Base-by-base conservation (phyloP, 176 grass and related monocot species). In the Rhynchospora tenuis region DNA sequence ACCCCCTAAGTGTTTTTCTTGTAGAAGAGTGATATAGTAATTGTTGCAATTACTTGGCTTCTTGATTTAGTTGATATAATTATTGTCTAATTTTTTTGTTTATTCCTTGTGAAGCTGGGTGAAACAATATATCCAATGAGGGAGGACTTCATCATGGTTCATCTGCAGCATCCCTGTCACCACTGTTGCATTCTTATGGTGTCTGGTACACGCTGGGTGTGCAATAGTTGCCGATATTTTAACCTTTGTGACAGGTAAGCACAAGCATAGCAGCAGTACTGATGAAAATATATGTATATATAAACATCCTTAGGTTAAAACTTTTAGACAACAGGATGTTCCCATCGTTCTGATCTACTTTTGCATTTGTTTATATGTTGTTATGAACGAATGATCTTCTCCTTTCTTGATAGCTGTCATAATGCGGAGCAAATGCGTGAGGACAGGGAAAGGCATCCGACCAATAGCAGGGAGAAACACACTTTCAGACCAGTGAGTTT, bases 121-220 rank as follows among this genome's bases (percentile, higher is more conserved):
- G 93, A 99, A 88, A 99, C 97, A 15, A 99, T 99, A 80, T 86
- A 83, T 83, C 93, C 97, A 46, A 99, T 99, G 97, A 99, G 90
- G 87, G 97, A 99, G 90, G 97, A 99, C 86, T 99, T 99, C 84
- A 96, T 99, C 72, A 99, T 99, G 97, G 97, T 99, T 46, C 89
- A 99, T 90, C 86, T 99, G 56, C 93, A 99, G 78, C 89, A 99
- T 90, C 69, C 91, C 56, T 99, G 97, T 78, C 86, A 87, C 46
- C 90, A 99, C 52, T 99, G 97, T 60, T 96, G 97, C 87, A 83
- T 83, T 20, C 93, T 95, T 74, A 94, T 99, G 97, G 93, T 83
- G 9, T 90, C 91, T 81, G 97, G 97, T 70, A 99, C 82, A 78
- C 93, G 93, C 14, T 98, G 93, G 96, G 89, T 93, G 54, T 98